Evolutionary conservation across 2,329 filamentous ascomycete genomes (phyloP), one percentile per base, ranked within the genome.

Genomic region (Talaromyces verruculosus): DNA sequence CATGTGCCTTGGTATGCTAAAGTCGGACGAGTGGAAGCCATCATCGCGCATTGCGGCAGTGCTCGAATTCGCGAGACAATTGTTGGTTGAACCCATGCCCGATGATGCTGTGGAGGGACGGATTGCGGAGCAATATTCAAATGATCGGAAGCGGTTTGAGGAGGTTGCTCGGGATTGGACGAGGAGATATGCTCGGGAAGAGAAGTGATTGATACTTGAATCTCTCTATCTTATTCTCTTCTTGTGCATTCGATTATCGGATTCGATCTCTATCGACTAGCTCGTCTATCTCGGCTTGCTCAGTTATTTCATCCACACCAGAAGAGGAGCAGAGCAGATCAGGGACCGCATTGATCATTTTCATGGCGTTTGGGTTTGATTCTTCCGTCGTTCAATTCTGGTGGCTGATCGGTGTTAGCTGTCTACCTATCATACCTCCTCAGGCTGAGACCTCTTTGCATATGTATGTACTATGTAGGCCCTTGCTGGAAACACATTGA

Each of bases 11-110:
- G 88, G 87, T 67, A 86, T 93, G 78, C 87, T 97, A 71, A 92
- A 93, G 76, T 79, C 89, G 35, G 92, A 96, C 73, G 89, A 92
- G 79, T 97, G 93, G 93, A 97, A 97, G 84, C 93, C 93, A 19
- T 89, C 89, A 68, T 91, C 89, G 73, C 90, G 89, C 81, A 85
- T 97, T 70, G 80, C 81, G 55, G 86, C 87, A 63, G 92, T 97
- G 33, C 85, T 97, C 68, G 87, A 91, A 76, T 90, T 93, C 72
- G 86, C 94, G 25, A 84, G 89, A 69, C 85, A 87, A 69, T 84
- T 97, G 68, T 84, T 97, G 62, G 81, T 87, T 68, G 91, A 93
- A 80, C 93, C 93, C 1, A 91, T 93, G 83, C 89, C 91, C 6
- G 93, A 96, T 73, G 93, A 97, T 79, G 91, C 93, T 33, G 90